Base-by-base conservation (phyloP, 495 filamentous ascomycete species). In the Trichocladium antarcticum region DNA sequence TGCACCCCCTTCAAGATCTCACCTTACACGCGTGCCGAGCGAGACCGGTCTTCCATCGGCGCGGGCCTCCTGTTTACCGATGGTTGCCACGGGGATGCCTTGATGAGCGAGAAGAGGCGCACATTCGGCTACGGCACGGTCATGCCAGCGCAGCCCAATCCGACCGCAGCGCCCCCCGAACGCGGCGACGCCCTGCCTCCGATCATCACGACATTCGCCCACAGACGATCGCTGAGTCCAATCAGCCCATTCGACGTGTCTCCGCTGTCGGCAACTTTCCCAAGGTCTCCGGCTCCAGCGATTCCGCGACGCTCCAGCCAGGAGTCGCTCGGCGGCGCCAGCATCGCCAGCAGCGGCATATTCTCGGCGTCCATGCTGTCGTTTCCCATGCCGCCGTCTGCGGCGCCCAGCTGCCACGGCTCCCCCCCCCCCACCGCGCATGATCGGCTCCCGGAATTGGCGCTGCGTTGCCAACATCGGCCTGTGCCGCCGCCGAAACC, bases 1-100 rank as follows among this genome's bases (percentile, higher is more conserved):
- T 57, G 46, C 50, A 62, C 57, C 1, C 61, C 61, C 1, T 51
- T 60, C 45, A 58, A 57, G 36, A 20, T 55, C 17, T 34, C 59
- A 1, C 45, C 59, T 5, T 64, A 64, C 46, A 53, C 48, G 3
- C 16, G 53, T 5, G 19, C 15, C 0, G 59, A 64, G 12, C 56
- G 47, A 38, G 59, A 60, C 24, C 57, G 61, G 1, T 51, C 54
- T 1, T 64, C 61, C 1, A 58, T 64, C 55, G 61, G 61, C 43
- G 51, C 27, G 6, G 51, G 49, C 15, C 52, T 64, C 2, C 37
- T 64, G 0, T 60, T 60, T 39, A 56, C 50, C 32, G 56, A 57
- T 21, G 51, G 53, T 11, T 36, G 37, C 24, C 49, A 61, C 34
- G 46, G 46, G 14, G 55, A 58, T 6, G 45, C 43, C 1, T 21